Evolutionary conservation across 768 basidiomycete genomes (phyloP), one percentile per base, ranked within the genome.

Genomic region (Tephrocybe sp.): DNA sequence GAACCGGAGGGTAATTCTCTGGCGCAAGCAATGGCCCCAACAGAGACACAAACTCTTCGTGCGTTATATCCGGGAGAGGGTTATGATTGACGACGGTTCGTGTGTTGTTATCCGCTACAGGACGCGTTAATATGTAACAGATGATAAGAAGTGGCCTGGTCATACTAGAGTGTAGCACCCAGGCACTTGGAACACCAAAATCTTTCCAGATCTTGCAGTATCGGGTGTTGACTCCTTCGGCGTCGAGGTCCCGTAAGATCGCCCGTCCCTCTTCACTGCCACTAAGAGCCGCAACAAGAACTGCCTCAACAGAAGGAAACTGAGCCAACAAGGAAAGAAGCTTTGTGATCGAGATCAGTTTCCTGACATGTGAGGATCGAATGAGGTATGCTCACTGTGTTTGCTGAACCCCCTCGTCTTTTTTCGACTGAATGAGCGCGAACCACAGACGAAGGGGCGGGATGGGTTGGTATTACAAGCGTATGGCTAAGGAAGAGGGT

Each of bases 21-120:
- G 89, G 89, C 0, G 84, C 87, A 17, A 92, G 79, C 19, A 92
- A 65, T n/a, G 90, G 90, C 0, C 89, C 89, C 1, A 92, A 73
- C 40, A 89, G 69, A 3, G 84, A 78, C 35, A 93, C 83, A 59
- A 92, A 92, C 60, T 93, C 90, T 55, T 92, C 90, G 57, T 92
- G 90, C 0, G 88, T 87, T 54, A 92, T 81, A 55, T 92, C 91
- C 0, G 89, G 91, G 7, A 93, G 74, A 2, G 91, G 89, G 58
- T 92, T 92, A 68, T 93, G 89, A 66, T 93, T 90, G 58, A 92
- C 82, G 45, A 91, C 83, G 11, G 88, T 85, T 35, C 82, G 79
- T 8, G 77, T 68, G 61, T 79, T 76, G 39, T 76, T 77, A 52
- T 87, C 79, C 34, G 71, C 84, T 85, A 54, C 3, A 45, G 39